Base-by-base conservation (phyloP, 176 grass and related monocot genomes). In the Rhynchospora breviuscula region DNA sequence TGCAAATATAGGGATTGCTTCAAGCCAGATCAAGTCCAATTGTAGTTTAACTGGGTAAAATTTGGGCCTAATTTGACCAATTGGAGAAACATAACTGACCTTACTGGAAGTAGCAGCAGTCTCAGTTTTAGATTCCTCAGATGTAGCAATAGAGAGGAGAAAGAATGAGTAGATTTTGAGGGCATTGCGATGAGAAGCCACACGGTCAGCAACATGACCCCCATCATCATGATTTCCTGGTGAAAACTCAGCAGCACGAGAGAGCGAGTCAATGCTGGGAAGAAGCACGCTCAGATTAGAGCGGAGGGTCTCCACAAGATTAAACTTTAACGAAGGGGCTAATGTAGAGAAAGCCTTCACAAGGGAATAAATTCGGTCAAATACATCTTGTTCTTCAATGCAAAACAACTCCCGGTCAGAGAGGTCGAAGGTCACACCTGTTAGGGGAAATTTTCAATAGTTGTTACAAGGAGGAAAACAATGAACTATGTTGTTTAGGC, bases 281-380 rank as follows among this genome's bases (percentile, higher is more conserved):
- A 98, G 92, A 64, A 98, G 95, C 11, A 98, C 92, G 19, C 91
- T 98, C 31, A 98, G 90, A 75, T 98, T 98, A 57, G 95, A 93
- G 31, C 95, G 95, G 75, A 98, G 94, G 88, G 87, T 87, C 79
- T 98, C 95, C 33, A 98, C 92, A 1, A 98, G 83, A 84, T 95
- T 98, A 15, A 95, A 91, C 88, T 98, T 98, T 69, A 89, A 88
- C 12, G 76, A 75, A 47, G 92, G 88, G n/a, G 91, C 64, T n/a
- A 98, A 63, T 80, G 56, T 84, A 35, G 78, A 83, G 81, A 98
- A 98, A 61, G 86, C 89, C 44, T 92, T 79, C 33, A 95, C 89
- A 19, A 98, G 80, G 81, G 95, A 98, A 82, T 98, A 98, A 67
- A 93, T 63, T 56, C 64, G 76, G 74, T 95, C 91, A 58, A 98